Evolutionary conservation across 768 basidiomycete genomes (phyloP).

Genomic region (Panaeolus papilionaceus): DNA sequence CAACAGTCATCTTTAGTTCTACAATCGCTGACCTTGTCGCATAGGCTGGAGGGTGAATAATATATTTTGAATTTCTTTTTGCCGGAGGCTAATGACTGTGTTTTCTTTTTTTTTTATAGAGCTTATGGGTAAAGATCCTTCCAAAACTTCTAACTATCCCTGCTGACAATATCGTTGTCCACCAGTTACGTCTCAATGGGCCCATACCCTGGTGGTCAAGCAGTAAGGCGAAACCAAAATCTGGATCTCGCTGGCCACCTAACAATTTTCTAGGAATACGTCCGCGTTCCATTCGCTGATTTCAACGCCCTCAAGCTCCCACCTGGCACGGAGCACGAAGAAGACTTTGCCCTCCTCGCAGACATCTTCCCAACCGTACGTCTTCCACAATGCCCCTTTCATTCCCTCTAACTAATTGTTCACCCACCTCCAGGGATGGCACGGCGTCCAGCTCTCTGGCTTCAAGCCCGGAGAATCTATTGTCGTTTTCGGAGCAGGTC

Average conservation of each 20-base stretch:
- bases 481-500: constrained; percentile 59
- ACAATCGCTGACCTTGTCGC: not conserved
- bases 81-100: not conserved
- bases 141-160: not conserved
- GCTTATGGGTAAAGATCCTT: constrained; percentile 46
- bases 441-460: constrained; percentile 56
- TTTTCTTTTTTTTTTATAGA: constrained; percentile 30
- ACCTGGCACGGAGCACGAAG: constrained; percentile 57
- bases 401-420: not conserved
- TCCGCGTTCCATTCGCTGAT: constrained; percentile 62
- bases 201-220: constrained; percentile 60
- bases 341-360: constrained; percentile 59
- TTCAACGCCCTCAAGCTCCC: constrained; percentile 61
- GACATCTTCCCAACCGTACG: constrained; percentile 62
- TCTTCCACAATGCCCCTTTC: not conserved
- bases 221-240: constrained; percentile 34
- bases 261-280: constrained; percentile 47
- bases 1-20: not conserved
- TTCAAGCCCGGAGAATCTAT: constrained; percentile 59
- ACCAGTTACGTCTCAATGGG: constrained; percentile 62
- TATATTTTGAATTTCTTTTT: not conserved
- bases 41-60: constrained; percentile 51
- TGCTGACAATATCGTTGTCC: not conserved
- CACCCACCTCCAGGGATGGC: constrained; percentile 47
- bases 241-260: not conserved